Percentiles rank a stretch among this genome's conserved stretches.
phyloP scores from a whole-genome alignment of 805 yeast genomes.

The Saturnispora kantuleensis region DNA sequence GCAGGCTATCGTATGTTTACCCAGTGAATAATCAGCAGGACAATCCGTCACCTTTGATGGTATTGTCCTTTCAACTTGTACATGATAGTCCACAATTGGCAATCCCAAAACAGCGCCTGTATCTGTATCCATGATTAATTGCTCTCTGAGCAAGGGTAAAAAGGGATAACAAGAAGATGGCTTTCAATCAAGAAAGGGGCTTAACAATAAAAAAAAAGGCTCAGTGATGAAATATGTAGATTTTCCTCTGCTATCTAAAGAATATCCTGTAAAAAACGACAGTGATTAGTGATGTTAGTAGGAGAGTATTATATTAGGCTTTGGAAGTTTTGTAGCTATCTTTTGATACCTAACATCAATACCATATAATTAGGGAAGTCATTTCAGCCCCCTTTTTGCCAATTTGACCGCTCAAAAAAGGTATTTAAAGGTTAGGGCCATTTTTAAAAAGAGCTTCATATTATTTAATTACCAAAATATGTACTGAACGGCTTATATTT shows the following conservation, averaged over 20 bases:
- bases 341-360: not conserved
- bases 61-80: slow-evolving; percentile 13
- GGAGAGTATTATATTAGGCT: too few relatives aligned
- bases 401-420: too few relatives aligned
- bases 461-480: too few relatives aligned
- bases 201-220: not conserved
- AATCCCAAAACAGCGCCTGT: slow-evolving; percentile 5
- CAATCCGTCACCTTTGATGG: slow-evolving; percentile 16
- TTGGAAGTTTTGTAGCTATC: too few relatives aligned
- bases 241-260: too few relatives aligned
- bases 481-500: too few relatives aligned
- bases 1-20: slow-evolving; percentile 39
- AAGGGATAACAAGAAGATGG: not conserved
- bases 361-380: not conserved
- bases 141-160: not conserved
- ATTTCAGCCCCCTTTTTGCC: not conserved
- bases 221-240: too few relatives aligned
- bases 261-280: too few relatives aligned
- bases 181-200: not conserved
- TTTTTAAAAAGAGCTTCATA: too few relatives aligned
- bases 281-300: too few relatives aligned
- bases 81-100: slow-evolving; percentile 20
- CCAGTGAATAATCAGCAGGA: slow-evolving; percentile 21
- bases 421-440: too few relatives aligned
- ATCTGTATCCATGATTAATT: not conserved